phyloP scores from a whole-genome alignment of 2,329 filamentous ascomycete species.

The Chrysoporthe deuterocubensis region DNA sequence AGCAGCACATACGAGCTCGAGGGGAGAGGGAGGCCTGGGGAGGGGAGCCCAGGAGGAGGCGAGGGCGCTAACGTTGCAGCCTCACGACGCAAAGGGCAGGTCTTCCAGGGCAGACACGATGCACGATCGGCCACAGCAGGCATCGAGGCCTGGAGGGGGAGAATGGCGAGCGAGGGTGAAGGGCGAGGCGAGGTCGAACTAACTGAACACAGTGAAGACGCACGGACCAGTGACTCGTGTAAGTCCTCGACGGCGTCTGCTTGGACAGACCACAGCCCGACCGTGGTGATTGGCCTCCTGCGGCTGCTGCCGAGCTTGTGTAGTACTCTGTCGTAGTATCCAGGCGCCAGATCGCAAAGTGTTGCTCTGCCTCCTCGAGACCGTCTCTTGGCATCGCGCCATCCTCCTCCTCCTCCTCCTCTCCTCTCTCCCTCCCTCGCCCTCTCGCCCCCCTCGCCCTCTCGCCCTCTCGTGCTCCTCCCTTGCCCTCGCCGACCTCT shows the following conservation, averaged over 20 bases:
- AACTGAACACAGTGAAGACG: conserved; percentile 7
- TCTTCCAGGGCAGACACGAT: neutral
- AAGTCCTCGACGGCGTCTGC: neutral
- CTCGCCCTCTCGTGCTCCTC: neutral
- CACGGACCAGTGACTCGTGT: neutral
- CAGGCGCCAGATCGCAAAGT: conserved; percentile 26
- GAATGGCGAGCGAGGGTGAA: neutral
- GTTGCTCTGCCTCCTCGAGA: conserved; percentile 11
- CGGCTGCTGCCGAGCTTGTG: conserved; percentile 14
- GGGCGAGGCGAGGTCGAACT: neutral
- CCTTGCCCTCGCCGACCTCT: neutral
- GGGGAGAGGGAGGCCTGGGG: neutral
- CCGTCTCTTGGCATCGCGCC: neutral
- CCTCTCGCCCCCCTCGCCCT: neutral
- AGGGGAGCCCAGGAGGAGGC: neutral
- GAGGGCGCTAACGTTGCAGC: neutral
- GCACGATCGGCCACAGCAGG: neutral
- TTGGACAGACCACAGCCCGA: neutral
- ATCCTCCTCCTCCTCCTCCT: neutral
- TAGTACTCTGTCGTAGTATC: neutral
- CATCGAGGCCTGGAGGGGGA: neutral
- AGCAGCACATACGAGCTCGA: neutral
- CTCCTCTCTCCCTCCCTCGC: neutral
- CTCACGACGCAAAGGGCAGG: neutral
- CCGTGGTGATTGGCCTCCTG: conserved; percentile 16